These are phyloP conservation scores for Penicillium aurantiogriseum DNA, from an alignment of 2,329 filamentous ascomycete species.

Conservation along the genomic window DNA sequence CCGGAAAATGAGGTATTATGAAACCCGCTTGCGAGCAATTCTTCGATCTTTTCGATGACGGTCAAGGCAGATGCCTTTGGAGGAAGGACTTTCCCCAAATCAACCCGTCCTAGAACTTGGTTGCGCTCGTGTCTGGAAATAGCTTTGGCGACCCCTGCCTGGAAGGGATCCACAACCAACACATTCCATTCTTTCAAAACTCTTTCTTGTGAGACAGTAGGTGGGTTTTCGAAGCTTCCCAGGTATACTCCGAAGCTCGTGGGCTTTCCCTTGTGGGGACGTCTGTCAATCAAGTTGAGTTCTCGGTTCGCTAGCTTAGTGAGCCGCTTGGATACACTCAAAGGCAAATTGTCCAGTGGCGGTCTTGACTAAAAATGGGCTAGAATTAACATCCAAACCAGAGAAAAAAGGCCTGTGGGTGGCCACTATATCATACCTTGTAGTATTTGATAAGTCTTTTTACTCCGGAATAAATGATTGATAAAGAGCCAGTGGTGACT, in stretches of 20 bases:
- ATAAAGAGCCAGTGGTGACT: slow-evolving; percentile 28
- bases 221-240: slow-evolving; percentile 37
- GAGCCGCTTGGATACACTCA: slow-evolving; percentile 24
- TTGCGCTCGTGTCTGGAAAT: slow-evolving; percentile 24
- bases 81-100: slow-evolving; percentile 24
- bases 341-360: slow-evolving; percentile 25
- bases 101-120: slow-evolving; percentile 36
- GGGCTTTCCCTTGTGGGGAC: slow-evolving; percentile 24
- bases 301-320: slow-evolving; percentile 22
- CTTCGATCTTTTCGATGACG: slow-evolving; percentile 32
- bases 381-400: not conserved
- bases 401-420: not conserved
- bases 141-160: slow-evolving; percentile 36
- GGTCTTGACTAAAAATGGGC: slow-evolving; percentile 23
- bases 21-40: slow-evolving; percentile 27
- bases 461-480: slow-evolving; percentile 30
- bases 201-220: slow-evolving; percentile 31
- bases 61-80: slow-evolving; percentile 24
- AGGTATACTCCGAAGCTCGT: slow-evolving; percentile 46
- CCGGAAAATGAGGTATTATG: slow-evolving; percentile 37
- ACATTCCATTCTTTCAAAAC: slow-evolving; percentile 46
- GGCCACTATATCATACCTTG: slow-evolving; percentile 23
- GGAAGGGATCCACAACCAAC: slow-evolving; percentile 45
- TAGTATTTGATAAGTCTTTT: slow-evolving; percentile 26
- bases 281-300: slow-evolving; percentile 21